Evolutionary conservation across 345 rosid species (phyloP).

Genomic region (Arabidopsis arenosa): DNA sequence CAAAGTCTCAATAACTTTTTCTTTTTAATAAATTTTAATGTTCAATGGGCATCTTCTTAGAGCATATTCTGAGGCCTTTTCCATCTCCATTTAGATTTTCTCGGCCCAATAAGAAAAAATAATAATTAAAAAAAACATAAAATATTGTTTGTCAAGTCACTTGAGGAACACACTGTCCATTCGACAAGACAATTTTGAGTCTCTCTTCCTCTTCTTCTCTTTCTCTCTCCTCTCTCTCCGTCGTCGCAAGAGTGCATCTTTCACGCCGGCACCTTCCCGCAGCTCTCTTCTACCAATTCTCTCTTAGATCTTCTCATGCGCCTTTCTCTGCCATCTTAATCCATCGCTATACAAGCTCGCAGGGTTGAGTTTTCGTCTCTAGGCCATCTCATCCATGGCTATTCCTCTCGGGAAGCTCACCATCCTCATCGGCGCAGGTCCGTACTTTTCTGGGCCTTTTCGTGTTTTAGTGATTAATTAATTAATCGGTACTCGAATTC

Average conservation of each 20-base stretch:
- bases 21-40: too few relatives aligned
- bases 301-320: conserved; percentile 16
- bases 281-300: neutral
- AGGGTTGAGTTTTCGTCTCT: conserved; percentile 9
- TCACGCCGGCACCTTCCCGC: neutral
- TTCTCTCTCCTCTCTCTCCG: conserved; percentile 13
- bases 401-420: conserved; percentile 50
- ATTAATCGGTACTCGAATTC: conserved; percentile 1
- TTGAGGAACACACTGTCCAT: conserved; percentile 32
- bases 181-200: neutral
- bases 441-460: neutral
- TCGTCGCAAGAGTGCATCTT: conserved; percentile 15
- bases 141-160: conserved; percentile 34
- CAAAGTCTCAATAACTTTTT: too few relatives aligned
- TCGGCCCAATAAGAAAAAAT: conserved; percentile 19
- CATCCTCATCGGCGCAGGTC: conserved; percentile 51
- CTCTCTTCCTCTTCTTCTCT: neutral
- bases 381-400: conserved; percentile 31
- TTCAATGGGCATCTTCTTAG: conserved; percentile 33
- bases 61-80: conserved; percentile 37
- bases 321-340: conserved; percentile 8
- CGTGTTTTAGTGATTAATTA: neutral
- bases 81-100: neutral
- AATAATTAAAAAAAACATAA: neutral
- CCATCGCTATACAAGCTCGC: neutral